Percentiles rank a stretch among this genome's conserved stretches.
Conservation (phyloP, 768 basidiomycete species). For the Suillus americanus region DNA sequence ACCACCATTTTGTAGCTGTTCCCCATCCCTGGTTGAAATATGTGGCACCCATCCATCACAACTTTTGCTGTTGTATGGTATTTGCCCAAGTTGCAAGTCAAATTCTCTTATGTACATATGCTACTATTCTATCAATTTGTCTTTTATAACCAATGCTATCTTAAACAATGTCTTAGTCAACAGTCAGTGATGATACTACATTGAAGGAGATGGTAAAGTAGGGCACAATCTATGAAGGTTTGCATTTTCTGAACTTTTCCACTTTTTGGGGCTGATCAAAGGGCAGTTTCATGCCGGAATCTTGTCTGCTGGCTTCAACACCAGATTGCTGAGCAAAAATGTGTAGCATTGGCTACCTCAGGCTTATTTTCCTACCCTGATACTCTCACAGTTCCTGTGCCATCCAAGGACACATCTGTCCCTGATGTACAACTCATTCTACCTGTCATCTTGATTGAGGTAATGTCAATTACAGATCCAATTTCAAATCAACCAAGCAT, state of each 20-base stretch:
- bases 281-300: constrained; percentile 61
- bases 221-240: constrained; percentile 74
- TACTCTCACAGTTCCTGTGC: constrained; percentile 28
- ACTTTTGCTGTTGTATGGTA: no score
- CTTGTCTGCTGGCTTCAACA: constrained; percentile 74
- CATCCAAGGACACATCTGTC: constrained; percentile 35
- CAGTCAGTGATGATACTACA: no score
- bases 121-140: no score
- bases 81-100: no score
- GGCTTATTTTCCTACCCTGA: constrained; percentile 52
- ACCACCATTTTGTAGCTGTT: no score
- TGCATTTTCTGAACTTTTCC: constrained; percentile 17
- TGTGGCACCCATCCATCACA: no score
- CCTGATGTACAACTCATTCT: constrained; percentile 64
- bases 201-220: constrained; percentile 14
- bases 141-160: no score
- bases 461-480: constrained; percentile 25
- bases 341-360: constrained; percentile 63
- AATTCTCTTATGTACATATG: no score
- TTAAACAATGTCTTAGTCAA: no score
- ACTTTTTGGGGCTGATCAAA: constrained; percentile 8
- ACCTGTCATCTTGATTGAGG: constrained; percentile 66
- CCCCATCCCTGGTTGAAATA: no score
- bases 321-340: constrained; percentile 78
- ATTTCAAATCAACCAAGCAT: not conserved